phyloP scores from a whole-genome alignment of 306 rosid genomes.

The Prunus mume region DNA sequence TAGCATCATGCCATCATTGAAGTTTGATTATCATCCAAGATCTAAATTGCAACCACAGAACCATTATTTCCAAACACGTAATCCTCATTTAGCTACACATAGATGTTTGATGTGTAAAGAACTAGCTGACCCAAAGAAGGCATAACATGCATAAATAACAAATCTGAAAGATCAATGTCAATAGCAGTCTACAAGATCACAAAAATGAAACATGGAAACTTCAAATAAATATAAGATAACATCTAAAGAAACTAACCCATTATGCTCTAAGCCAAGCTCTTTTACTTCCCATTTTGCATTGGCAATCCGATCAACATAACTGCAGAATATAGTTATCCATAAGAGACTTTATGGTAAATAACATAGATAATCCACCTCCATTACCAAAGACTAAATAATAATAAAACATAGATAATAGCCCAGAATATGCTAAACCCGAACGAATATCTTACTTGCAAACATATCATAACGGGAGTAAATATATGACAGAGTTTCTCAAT shows the following conservation, averaged over 20 bases:
- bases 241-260: slow-evolving; percentile 65
- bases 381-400: not conserved
- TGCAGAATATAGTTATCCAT: slow-evolving; percentile 31
- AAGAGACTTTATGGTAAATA: not conserved
- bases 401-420: not conserved
- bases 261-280: slow-evolving; percentile 97
- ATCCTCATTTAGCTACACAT: not conserved
- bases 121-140: not conserved
- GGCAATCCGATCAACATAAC: slow-evolving; percentile 89
- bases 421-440: not conserved
- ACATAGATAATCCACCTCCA: not conserved
- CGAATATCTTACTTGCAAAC: not conserved
- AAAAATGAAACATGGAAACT: slow-evolving; percentile 11
- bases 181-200: not conserved
- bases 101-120: not conserved
- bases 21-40: not conserved
- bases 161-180: not conserved
- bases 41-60: not conserved
- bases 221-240: slow-evolving; percentile 14
- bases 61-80: not conserved
- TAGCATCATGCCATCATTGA: not conserved
- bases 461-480: not conserved
- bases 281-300: slow-evolving; percentile 95
- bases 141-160: not conserved
- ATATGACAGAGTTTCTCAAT: not conserved